These are phyloP conservation scores for Lactarius sp. DNA, from an alignment of 768 basidiomycete species.

Conservation along the genomic window DNA sequence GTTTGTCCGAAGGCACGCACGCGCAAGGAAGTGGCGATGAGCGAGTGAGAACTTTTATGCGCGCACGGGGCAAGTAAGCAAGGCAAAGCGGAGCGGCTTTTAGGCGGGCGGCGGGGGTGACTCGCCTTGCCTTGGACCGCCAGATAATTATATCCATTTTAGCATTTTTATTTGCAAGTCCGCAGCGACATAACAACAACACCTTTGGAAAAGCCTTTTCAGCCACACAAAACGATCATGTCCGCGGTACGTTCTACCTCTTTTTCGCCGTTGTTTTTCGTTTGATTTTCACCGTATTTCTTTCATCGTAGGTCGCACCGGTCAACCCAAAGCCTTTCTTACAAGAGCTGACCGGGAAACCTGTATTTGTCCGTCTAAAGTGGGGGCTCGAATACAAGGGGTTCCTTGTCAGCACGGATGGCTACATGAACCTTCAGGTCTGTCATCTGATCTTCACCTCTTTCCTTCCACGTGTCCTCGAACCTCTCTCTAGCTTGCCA, in stretches of 20 bases:
- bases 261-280: background rate
- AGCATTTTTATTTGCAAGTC: slow-evolving; percentile 35
- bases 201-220: too few relatives aligned
- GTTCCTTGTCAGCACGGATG: slow-evolving; percentile 97
- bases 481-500: slow-evolving; percentile 72
- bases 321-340: slow-evolving; percentile 99
- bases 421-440: slow-evolving; percentile 99
- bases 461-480: background rate
- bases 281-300: too few relatives aligned
- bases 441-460: slow-evolving; percentile 25
- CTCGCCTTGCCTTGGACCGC: background rate
- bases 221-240: slow-evolving; percentile 45
- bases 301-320: slow-evolving; percentile 60
- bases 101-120: background rate
- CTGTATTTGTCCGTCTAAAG: slow-evolving; percentile 90
- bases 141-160: too few relatives aligned
- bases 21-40: background rate
- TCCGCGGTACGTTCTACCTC: slow-evolving; percentile 47
- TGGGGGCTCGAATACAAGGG: slow-evolving; percentile 99
- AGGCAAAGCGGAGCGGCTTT: background rate
- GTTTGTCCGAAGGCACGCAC: background rate
- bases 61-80: background rate
- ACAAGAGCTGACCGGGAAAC: slow-evolving; percentile 97
- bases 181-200: slow-evolving; percentile 31
- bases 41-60: background rate